phyloP scores from a whole-genome alignment of 176 grass and related monocot species.

The Juncus effusus region DNA sequence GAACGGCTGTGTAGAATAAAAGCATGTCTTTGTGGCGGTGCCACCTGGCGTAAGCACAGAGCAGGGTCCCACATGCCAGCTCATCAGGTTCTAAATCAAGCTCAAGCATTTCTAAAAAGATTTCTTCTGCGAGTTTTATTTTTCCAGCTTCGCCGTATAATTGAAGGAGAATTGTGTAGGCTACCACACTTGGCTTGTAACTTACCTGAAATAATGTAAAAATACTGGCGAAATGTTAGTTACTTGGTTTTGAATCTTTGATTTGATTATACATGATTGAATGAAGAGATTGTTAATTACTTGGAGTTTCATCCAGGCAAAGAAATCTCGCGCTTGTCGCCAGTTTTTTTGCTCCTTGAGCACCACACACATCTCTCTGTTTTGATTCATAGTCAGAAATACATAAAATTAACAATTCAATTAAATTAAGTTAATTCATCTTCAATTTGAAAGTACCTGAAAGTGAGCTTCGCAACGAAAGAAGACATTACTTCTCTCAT shows the following conservation, averaged over 20 bases:
- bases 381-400: constrained; percentile 9
- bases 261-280: background rate
- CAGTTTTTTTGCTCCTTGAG: constrained; percentile 83
- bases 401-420: background rate
- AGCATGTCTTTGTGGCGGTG: constrained; percentile 74
- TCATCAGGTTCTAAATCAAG: constrained; percentile 68
- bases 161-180: constrained; percentile 78
- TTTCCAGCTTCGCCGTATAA: constrained; percentile 61
- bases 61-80: constrained; percentile 82
- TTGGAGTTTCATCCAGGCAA: constrained; percentile 95
- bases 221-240: background rate
- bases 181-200: constrained; percentile 82
- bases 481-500: constrained; percentile 76
- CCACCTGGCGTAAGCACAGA: constrained; percentile 84
- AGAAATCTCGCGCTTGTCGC: constrained; percentile 83
- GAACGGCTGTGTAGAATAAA: constrained; percentile 62
- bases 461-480: constrained; percentile 78
- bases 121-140: constrained; percentile 72
- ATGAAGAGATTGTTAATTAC: constrained; percentile 11
- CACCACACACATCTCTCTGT: constrained; percentile 86
- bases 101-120: constrained; percentile 93
- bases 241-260: background rate
- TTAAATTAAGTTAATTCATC: constrained; percentile 1
- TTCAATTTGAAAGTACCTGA: constrained; percentile 29
- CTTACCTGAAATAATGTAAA: constrained; percentile 52